phyloP scores from a whole-genome alignment of 164 flowering plant genomes.

The Sedum album region DNA sequence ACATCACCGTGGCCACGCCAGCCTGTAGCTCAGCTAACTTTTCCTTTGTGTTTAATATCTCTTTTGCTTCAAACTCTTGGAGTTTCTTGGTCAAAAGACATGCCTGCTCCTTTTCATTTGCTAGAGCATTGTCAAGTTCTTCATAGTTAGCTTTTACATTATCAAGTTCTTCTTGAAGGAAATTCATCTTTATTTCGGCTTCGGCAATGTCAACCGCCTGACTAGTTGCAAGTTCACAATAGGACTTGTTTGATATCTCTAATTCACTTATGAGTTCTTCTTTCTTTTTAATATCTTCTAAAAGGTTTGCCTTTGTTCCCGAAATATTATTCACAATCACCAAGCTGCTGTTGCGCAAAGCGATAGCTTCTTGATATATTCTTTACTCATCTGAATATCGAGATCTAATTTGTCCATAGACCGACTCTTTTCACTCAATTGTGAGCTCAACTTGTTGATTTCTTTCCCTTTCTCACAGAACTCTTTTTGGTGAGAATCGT shows the following conservation, averaged over 20 bases:
- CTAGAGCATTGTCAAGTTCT: conserved; percentile 26
- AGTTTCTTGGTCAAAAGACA: conserved; percentile 35
- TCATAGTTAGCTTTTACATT: conserved; percentile 23
- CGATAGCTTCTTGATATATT: conserved; percentile 34
- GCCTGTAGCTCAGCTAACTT: conserved; percentile 48
- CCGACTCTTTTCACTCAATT: conserved; percentile 29
- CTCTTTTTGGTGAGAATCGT: conserved; percentile 74
- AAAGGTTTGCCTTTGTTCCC: conserved; percentile 30
- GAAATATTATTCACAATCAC: conserved; percentile 56
- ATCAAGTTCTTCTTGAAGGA: conserved; percentile 28
- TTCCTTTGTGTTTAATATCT: conserved; percentile 35
- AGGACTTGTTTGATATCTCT: conserved; percentile 23
- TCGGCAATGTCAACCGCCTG: conserved; percentile 16
- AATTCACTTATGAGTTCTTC: conserved; percentile 35
- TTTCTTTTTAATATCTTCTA: conserved; percentile 25
- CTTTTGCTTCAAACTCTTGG: conserved; percentile 31
- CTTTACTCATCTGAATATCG: conserved; percentile 30
- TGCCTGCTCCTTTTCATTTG: conserved; percentile 30
- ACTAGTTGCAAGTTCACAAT: conserved; percentile 13
- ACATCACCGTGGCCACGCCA: conserved; percentile 45
- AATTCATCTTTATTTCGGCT: conserved; percentile 30
- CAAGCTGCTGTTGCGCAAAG: conserved; percentile 66
- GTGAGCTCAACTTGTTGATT: conserved; percentile 34
- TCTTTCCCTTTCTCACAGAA: conserved; percentile 57
- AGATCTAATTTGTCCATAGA: conserved; percentile 32